Percentiles rank a stretch among this genome's conserved stretches.
phyloP scores from a whole-genome alignment of 441 rosid genomes.

The Biscutella laevigata region DNA sequence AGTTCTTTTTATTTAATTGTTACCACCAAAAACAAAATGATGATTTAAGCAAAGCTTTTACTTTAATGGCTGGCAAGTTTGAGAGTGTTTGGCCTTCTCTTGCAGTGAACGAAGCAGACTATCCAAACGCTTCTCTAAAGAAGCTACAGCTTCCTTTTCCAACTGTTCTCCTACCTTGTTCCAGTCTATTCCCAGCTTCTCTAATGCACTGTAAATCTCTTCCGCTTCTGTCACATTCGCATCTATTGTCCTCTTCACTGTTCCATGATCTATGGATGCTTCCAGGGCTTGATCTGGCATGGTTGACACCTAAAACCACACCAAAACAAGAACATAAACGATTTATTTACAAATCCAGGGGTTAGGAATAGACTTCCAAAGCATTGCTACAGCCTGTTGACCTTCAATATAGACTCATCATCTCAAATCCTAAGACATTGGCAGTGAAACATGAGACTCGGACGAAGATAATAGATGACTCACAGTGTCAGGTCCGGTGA shows the following conservation, averaged over 20 bases:
- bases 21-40: background rate
- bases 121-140: conserved; percentile 92
- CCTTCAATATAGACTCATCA: background rate
- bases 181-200: conserved; percentile 96
- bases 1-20: conserved; percentile 17
- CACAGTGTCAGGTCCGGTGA: conserved; percentile 94
- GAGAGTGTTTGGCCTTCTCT: conserved; percentile 90
- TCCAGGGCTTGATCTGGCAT: conserved; percentile 99
- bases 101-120: conserved; percentile 83
- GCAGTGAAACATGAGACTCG: background rate
- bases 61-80: conserved; percentile 58
- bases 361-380: background rate
- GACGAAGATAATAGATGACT: conserved; percentile 27
- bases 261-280: conserved; percentile 82
- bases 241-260: conserved; percentile 78
- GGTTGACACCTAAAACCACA: conserved; percentile 62
- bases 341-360: background rate
- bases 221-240: conserved; percentile 79
- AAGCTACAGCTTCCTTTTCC: conserved; percentile 80
- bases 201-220: conserved; percentile 89
- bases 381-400: background rate
- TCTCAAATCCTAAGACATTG: background rate
- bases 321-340: background rate
- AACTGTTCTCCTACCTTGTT: conserved; percentile 66
- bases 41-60: background rate